Base-by-base conservation (phyloP, 1,284 basidiomycete species). In the Malassezia equina region DNA sequence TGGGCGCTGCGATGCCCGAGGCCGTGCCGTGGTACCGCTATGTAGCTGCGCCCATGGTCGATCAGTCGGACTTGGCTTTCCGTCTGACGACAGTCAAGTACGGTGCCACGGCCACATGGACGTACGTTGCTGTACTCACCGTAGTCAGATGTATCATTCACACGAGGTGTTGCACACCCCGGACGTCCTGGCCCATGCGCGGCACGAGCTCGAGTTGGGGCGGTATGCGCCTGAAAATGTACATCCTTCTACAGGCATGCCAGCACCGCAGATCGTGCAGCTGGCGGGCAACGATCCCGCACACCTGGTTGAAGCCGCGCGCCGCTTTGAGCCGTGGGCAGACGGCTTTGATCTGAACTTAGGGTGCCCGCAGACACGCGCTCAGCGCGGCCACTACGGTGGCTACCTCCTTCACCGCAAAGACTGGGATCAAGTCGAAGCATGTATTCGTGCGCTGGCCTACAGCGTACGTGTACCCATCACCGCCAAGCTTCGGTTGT, bases 321-420 rank as follows among this genome's bases (percentile, higher is more conserved):
- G 78, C 46, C 80, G 78, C 58, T 63, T 87, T 6, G 79, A 82
- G 58, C 69, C 71, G 9, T 76, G 77, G 50, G 85, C 84, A 55
- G 81, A 85, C 62, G 49, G 76, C 52, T 53, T 63, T 78, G 81
- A 82, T 66, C 62, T 82, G 48, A 82, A 82, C 57, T 73, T 82
- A 9, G 80, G 86, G 21, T 87, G 85, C 69, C 86, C 86, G 15
- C 85, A 85, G 63, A 80, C 83, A 47, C 78, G 80, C 29, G 85
- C 85, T 2, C 77, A 78, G 34, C 80, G 83, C 39, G 81, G 79
- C 9, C 84, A 83, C 60, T 85, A 80, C 65, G 86, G 86, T 7
- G 85, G 82, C 17, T 87, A 86, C 67, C 77, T 87, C 11, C 78
- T 86, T 7, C 78, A 78, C 13, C 81, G 81, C 63, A 81, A 80